Evolutionary conservation across 108 stramenopile genomes (phyloP), one percentile per base, ranked within the genome.

Genomic region (Stephanodiscus minutulus): DNA sequence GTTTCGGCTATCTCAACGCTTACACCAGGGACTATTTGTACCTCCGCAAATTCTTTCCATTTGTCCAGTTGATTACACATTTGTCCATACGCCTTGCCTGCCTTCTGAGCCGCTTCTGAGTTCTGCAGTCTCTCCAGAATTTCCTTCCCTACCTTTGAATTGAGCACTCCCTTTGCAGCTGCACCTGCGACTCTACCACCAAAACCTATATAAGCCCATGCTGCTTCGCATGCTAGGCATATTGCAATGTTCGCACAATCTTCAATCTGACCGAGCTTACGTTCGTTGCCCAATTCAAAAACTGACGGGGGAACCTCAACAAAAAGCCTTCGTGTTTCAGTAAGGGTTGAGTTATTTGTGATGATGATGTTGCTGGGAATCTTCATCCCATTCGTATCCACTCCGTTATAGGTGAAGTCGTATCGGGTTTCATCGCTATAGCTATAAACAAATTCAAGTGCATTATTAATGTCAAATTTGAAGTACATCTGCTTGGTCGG

Each of bases 351-450:
- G 47, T 56, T 61, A 25, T 21, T 17, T 24, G 72, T 73, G 47
- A 73, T 64, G 36, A 73, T 55, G 41, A 73, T 61, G 53, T 73
- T 61, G 39, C 63, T 29, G 11, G 72, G 48, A 22, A 73, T 52
- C 43, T 64, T 61, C 15, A 48, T 64, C 17, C 72, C 72, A 56
- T 73, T 64, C 27, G 33, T 27, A 12, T 28, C 35, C 24, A 61
- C 62, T 27, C 33, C 73, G 58, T 62, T 52, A 18, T 74, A 74
- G 21, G 66, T 52, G 35, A 61, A 62, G n/a, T 74, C 73, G 33
- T 62, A 74, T 25, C 44, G 73, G 8, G 73, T 74, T 17, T 21
- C 12, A 31, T 67, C 44, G 20, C 41, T 66, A 60, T 74, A 74
- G 66, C 65, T 46, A 24, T 62, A 74, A 4, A 28, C 36, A 35